These are phyloP conservation scores for Suillus occidentalis DNA, from an alignment of 768 basidiomycete genomes.

Conservation along the genomic window DNA sequence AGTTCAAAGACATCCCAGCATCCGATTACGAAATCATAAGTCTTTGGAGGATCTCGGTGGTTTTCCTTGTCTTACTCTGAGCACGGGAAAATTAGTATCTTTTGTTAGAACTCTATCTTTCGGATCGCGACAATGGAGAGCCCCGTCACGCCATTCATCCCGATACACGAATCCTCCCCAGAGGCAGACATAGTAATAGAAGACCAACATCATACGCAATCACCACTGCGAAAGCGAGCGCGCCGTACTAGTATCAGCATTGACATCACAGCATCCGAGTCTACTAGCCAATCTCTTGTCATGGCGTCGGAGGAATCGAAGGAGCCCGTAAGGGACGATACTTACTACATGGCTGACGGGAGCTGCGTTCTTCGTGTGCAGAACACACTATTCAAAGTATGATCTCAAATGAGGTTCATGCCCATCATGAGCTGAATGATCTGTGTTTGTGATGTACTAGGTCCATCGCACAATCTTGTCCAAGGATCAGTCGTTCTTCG, in stretches of 20 bases:
- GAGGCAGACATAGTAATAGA: conserved; percentile 1
- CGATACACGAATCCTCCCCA: conserved; percentile 15
- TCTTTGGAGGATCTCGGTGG: neutral
- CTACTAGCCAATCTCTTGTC: conserved; percentile 1
- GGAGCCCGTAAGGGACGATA: conserved; percentile 40
- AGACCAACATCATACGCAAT: conserved; percentile 12
- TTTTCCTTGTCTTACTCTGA: neutral
- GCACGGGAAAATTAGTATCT: neutral
- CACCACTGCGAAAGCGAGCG: conserved; percentile 12
- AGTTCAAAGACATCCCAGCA: neutral
- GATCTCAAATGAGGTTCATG: conserved; percentile 20
- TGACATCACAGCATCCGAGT: conserved; percentile 8
- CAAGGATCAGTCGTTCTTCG: conserved; percentile 63
- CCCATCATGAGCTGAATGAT: conserved; percentile 6
- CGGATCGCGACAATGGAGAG: conserved; percentile 16
- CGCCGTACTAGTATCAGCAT: neutral
- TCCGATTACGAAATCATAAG: neutral
- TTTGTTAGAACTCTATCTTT: conserved; percentile 19
- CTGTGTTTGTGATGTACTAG: conserved; percentile 28
- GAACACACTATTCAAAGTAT: conserved; percentile 67
- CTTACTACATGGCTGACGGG: conserved; percentile 67
- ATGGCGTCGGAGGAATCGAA: conserved; percentile 13
- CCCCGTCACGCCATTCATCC: conserved; percentile 21
- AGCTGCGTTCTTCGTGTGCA: conserved; percentile 65
- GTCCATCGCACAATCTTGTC: conserved; percentile 62